Evolutionary conservation across 2,329 filamentous ascomycete genomes (phyloP), one percentile per base, ranked within the genome.

Genomic region (Ramichloridium luteum): DNA sequence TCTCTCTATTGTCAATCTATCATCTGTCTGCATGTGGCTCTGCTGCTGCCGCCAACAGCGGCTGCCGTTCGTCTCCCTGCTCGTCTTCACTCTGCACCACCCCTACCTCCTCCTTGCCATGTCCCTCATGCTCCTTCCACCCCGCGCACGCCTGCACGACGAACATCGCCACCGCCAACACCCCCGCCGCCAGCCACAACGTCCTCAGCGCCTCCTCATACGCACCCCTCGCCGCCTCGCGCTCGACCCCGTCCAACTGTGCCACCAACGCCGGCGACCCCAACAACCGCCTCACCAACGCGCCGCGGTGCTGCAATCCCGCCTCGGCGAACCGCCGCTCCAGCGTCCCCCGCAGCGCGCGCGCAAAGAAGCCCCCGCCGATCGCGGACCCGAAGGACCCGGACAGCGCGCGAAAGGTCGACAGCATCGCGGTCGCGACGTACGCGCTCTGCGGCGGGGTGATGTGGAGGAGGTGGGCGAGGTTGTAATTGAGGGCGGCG

Each of bases 361-460:
- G 68, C 25, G 69, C 65, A 50, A 86, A 88, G 32, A 81, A 63
- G 0, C 83, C 83, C 3, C 83, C 82, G 2, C 81, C 80, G 28
- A 88, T 78, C 0, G 82, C 74, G 1, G 77, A 79, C 3, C 83
- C 82, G 45, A 92, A 90, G 31, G 74, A 80, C 10, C 81, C 81
- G 0, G 80, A 80, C 41, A 90, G 86, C 4, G 80, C 80, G 3
- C 84, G 70, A 56, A 88, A 88, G 1, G 82, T 92, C 16, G 77
- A 73, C 3, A 88, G 58, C 25, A 93, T 62, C 9, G 80, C 79
- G 1, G 78, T 83, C 3, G 79, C 73, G 30, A 90, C 73, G 47
- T 80, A 84, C 46, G 86, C 80, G 1, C 74, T 72, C 5, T 71
- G 65, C 1, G 70, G 64, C 0, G 63, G 61, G 0, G 77, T 80